phyloP scores from a whole-genome alignment of 1,284 basidiomycete species.

The Vanrija sp. region DNA sequence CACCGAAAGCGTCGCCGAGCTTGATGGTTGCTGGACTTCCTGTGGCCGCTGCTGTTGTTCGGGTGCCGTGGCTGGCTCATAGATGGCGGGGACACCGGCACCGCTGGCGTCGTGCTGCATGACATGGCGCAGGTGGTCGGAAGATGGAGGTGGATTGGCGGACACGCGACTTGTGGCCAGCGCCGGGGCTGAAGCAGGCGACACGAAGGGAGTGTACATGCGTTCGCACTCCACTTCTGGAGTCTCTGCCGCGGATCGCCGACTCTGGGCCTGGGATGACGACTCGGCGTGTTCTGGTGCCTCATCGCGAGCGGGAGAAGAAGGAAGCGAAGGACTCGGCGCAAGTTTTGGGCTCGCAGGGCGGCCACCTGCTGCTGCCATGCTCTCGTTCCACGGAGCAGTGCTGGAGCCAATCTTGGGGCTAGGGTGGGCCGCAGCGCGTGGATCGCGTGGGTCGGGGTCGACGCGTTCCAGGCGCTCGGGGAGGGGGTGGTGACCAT shows the following conservation, averaged over 20 bases:
- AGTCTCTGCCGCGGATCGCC: not conserved
- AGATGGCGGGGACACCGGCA: not conserved
- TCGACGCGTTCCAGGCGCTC: not conserved
- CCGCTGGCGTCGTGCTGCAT: conserved; percentile 4
- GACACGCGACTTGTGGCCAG: not conserved
- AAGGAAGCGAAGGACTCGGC: conserved; percentile 4
- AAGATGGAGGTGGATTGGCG: conserved; percentile 5
- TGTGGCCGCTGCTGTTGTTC: not conserved
- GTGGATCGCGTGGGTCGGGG: conserved; percentile 5
- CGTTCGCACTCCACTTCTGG: too few relatives aligned
- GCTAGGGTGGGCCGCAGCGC: conserved; percentile 8
- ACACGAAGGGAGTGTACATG: conserved; percentile 20
- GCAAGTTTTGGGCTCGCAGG: conserved; percentile 14
- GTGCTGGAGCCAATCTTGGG: conserved; percentile 4
- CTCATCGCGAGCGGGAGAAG: not conserved
- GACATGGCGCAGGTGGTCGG: conserved; percentile 13
- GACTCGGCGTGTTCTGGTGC: conserved; percentile 14
- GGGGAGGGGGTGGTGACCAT: too few relatives aligned
- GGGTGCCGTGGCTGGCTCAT: not conserved
- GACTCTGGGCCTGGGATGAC: conserved; percentile 10
- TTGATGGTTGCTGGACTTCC: not conserved
- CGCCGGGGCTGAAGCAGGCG: conserved; percentile 5
- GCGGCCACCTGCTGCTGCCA: not conserved
- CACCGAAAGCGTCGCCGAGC: not conserved
- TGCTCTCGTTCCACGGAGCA: not conserved